Evolutionary conservation across 1,139 yeast genomes (phyloP).

Genomic region (Candida glucosophila): DNA sequence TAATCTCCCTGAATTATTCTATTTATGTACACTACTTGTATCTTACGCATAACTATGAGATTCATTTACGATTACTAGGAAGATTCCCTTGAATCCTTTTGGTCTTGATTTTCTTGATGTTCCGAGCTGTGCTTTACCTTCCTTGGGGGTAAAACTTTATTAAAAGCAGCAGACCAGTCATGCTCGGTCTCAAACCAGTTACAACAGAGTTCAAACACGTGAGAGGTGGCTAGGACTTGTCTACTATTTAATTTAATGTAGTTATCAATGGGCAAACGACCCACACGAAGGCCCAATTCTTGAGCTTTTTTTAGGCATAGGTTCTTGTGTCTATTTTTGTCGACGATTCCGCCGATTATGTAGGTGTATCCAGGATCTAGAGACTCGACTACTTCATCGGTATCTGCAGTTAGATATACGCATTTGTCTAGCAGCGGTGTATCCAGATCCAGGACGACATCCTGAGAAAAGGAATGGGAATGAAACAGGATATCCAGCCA

Average conservation of each 20-base stretch:
- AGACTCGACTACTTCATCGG: slow-evolving; percentile 54
- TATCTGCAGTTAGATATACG: slow-evolving; percentile 81
- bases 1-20: not conserved
- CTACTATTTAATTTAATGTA: slow-evolving; percentile 78
- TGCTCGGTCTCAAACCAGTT: slow-evolving; percentile 62
- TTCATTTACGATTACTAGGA: too few relatives aligned
- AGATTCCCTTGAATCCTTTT: too few relatives aligned
- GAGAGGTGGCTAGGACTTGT: slow-evolving; percentile 86
- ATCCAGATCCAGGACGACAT: slow-evolving; percentile 20
- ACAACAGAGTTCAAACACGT: slow-evolving; percentile 79
- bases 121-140: too few relatives aligned
- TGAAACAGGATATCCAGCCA: slow-evolving; percentile 61
- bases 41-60: too few relatives aligned
- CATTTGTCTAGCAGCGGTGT: slow-evolving; percentile 30
- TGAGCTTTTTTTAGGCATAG: slow-evolving; percentile 80
- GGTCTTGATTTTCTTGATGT: too few relatives aligned
- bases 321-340: slow-evolving; percentile 82
- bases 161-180: slow-evolving; percentile 86
- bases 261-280: slow-evolving; percentile 80
- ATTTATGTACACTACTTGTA: too few relatives aligned
- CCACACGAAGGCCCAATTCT: slow-evolving; percentile 61
- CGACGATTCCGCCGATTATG: slow-evolving; percentile 92
- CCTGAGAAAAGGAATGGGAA: slow-evolving; percentile 8
- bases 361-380: slow-evolving; percentile 68
- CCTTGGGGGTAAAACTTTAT: slow-evolving; percentile 73